These are phyloP conservation scores for Metarhizium robertsii DNA, from an alignment of 2,329 filamentous ascomycete genomes.

Conservation along the genomic window DNA sequence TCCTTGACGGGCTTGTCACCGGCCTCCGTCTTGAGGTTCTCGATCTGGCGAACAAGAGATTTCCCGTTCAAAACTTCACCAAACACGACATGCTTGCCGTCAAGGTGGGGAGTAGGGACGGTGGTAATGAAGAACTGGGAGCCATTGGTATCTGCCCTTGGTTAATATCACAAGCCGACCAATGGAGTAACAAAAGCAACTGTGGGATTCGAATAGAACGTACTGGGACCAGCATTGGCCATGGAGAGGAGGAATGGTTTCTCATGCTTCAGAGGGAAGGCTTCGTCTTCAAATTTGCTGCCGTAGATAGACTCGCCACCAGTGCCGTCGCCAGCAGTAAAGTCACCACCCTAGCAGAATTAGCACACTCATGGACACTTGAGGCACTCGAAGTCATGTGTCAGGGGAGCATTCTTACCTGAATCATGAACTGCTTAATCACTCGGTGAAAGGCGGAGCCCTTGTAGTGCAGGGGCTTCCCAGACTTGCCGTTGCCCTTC, in stretches of 20 bases:
- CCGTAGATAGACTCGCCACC: constrained; percentile 97
- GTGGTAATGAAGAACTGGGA: constrained; percentile 98
- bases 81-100: constrained; percentile 96
- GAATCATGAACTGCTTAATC: constrained; percentile 97
- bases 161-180: neutral
- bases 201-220: constrained; percentile 18
- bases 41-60: constrained; percentile 79
- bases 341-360: constrained; percentile 71
- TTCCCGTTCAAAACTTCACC: constrained; percentile 91
- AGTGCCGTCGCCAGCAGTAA: constrained; percentile 88
- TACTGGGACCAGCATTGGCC: constrained; percentile 92
- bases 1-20: constrained; percentile 72
- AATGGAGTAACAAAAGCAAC: neutral
- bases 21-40: constrained; percentile 66
- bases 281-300: constrained; percentile 95
- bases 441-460: constrained; percentile 89
- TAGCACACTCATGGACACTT: constrained; percentile 18
- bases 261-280: constrained; percentile 86
- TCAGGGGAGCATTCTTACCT: constrained; percentile 14
- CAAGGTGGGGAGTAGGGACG: constrained; percentile 85
- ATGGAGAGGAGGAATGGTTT: constrained; percentile 91
- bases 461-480: constrained; percentile 88
- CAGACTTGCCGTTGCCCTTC: constrained; percentile 73
- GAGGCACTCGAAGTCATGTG: neutral
- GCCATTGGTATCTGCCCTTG: constrained; percentile 68